Percentiles rank a stretch among this genome's conserved stretches.
phyloP scores from a whole-genome alignment of 2,329 filamentous ascomycete species.

The Hypoxylon sp. region DNA sequence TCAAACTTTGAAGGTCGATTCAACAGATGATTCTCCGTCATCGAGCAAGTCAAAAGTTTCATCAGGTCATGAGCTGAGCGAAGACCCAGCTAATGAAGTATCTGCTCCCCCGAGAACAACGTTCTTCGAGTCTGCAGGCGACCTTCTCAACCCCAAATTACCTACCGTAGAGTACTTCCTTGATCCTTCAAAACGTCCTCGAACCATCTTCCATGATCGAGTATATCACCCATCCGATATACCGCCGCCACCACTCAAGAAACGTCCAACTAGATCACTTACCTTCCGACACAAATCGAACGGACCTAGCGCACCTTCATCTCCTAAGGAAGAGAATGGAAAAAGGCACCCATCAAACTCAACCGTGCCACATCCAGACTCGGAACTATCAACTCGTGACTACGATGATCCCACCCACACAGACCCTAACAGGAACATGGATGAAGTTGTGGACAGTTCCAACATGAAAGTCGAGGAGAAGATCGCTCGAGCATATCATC shows the following conservation, averaged over 20 bases:
- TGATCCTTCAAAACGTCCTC: constrained; percentile 80
- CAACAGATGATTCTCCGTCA: constrained; percentile 45
- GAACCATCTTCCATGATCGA: constrained; percentile 96
- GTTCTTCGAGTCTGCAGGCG: constrained; percentile 93
- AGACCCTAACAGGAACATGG: constrained; percentile 55
- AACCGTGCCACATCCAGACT: constrained; percentile 53
- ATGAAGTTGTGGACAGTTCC: constrained; percentile 64
- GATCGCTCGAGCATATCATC: constrained; percentile 94
- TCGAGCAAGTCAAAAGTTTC: constrained; percentile 56
- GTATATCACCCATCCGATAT: constrained; percentile 95
- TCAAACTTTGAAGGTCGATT: constrained; percentile 70
- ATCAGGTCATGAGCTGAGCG: constrained; percentile 58
- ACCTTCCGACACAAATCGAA: constrained; percentile 47
- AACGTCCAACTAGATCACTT: constrained; percentile 52
- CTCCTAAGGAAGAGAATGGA: constrained; percentile 43
- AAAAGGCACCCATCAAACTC: constrained; percentile 47
- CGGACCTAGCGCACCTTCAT: constrained; percentile 36
- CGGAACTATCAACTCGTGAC: constrained; percentile 55
- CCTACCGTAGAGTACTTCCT: constrained; percentile 83
- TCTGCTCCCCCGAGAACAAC: constrained; percentile 86
- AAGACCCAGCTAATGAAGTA: constrained; percentile 55
- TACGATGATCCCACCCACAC: constrained; percentile 62
- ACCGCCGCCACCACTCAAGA: constrained; percentile 77
- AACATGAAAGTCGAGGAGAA: constrained; percentile 95
- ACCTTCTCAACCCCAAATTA: constrained; percentile 88